A percentile compares a stretch with the other conserved stretches of the same genome.
These are phyloP conservation scores for Corymbia maculata DNA, from an alignment of 345 rosid species.

Conservation along the genomic window DNA sequence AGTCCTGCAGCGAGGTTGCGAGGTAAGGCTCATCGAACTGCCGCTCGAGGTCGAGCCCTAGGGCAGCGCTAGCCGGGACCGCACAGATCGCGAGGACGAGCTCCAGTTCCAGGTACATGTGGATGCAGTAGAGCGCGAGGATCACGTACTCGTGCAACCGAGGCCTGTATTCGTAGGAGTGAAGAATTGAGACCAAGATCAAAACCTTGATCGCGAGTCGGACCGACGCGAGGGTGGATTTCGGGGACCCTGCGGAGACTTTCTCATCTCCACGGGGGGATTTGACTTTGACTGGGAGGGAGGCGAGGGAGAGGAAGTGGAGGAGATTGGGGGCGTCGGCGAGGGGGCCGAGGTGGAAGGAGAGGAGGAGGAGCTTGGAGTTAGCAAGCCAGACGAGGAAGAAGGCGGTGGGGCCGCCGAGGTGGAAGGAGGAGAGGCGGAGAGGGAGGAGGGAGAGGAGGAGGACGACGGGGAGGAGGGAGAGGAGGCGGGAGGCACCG, in stretches of 20 bases:
- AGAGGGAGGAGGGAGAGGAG: slow-evolving; percentile 46
- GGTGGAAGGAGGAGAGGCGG: slow-evolving; percentile 18
- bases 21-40: slow-evolving; percentile 58
- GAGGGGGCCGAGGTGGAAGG: slow-evolving; percentile 52
- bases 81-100: slow-evolving; percentile 15
- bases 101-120: slow-evolving; percentile 33
- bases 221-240: background rate
- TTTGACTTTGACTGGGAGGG: slow-evolving; percentile 41
- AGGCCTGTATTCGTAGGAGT: slow-evolving; percentile 17
- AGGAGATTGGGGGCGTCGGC: slow-evolving; percentile 24
- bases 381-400: slow-evolving; percentile 50
- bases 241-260: background rate
- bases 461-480: slow-evolving; percentile 33
- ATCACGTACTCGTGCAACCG: slow-evolving; percentile 14
- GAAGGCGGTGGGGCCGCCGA: slow-evolving; percentile 21
- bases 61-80: slow-evolving; percentile 22
- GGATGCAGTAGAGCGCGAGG: slow-evolving; percentile 20
- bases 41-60: slow-evolving; percentile 48
- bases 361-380: slow-evolving; percentile 62
- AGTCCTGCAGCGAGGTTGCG: slow-evolving; percentile 67
- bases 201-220: slow-evolving; percentile 21
- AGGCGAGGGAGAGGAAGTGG: slow-evolving; percentile 49
- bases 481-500: slow-evolving; percentile 34
- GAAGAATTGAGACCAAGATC: slow-evolving; percentile 14
- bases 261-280: background rate